Conservation (phyloP, 805 yeast species). For the Tetrapisispora fleetii region DNA sequence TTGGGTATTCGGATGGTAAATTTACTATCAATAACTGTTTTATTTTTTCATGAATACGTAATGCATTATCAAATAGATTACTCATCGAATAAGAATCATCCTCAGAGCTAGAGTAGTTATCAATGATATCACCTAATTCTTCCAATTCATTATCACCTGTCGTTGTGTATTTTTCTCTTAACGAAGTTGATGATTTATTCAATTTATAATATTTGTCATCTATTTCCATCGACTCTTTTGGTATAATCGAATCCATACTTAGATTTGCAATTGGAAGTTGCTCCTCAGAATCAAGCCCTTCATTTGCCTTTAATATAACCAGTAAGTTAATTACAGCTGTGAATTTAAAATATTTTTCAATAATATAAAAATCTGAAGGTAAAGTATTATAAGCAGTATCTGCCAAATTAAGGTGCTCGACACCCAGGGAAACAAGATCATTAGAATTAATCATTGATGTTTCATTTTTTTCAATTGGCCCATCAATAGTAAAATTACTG, state of each 20-base stretch:
- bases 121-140: not conserved
- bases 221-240: not conserved
- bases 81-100: not conserved
- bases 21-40: not conserved
- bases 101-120: not conserved
- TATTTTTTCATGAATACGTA: not conserved
- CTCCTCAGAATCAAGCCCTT: not conserved
- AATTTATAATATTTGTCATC: not conserved
- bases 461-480: not conserved
- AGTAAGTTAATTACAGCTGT: not conserved
- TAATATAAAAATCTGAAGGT: not conserved
- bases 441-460: not conserved
- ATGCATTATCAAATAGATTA: not conserved
- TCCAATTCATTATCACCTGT: not conserved
- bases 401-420: not conserved
- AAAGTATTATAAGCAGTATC: not conserved
- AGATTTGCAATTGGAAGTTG: not conserved
- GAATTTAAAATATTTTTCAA: not conserved
- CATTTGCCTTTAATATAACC: not conserved
- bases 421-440: not conserved
- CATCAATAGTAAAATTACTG: not conserved
- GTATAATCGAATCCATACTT: not conserved
- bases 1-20: not conserved
- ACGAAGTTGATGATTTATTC: not conserved
- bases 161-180: not conserved